Base-by-base conservation (phyloP, 306 rosid genomes). In the Vicia sativa region DNA sequence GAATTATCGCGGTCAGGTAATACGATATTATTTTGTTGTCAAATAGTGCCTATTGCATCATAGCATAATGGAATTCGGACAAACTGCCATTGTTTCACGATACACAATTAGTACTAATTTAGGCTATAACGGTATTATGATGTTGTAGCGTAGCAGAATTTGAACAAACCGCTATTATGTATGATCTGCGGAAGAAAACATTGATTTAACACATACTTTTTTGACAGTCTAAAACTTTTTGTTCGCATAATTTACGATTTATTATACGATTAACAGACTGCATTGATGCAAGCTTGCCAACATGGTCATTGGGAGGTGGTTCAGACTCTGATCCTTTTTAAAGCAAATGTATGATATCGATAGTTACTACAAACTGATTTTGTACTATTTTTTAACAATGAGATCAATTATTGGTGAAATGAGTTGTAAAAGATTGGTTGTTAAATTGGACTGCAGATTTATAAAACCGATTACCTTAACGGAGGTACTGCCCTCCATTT, bases 281-380 rank as follows among this genome's bases (percentile, higher is more conserved):
- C 99, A 70, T 82, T 93, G 87, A 93, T 93, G 99, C 99, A 93
- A 93, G 99, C 99, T 68, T 93, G 99, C 77, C 97, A 90, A 77
- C 87, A 90, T 77, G 99, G 99, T 82, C 95, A 85, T 42, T 93
- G 97, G 99, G 99, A 90, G 74, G 97, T 90, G 57, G 96, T 86
- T 70, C 91, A 78, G 95, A 90, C 84, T 61, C 76, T 93, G 63
- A 55, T 90, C 57, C 80, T 93, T 62, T 85, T 78, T 59, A 78
- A 74, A 4, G 96, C 99, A 66, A 88, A 89, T 49, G 99, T 93
- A 86, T 67, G 90, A n/a, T n/a, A n/a, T n/a, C n/a, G n/a, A 65
- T 21, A 57, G 0, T 68, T 25, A 13, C 67, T 64, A n/a, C 56
- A 19, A 49, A 19, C 39, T 54, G 34, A 38, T 60, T 81, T 71